Conservation (phyloP, 2,329 filamentous ascomycete genomes). For the Aspergillus ochraceoroseus region DNA sequence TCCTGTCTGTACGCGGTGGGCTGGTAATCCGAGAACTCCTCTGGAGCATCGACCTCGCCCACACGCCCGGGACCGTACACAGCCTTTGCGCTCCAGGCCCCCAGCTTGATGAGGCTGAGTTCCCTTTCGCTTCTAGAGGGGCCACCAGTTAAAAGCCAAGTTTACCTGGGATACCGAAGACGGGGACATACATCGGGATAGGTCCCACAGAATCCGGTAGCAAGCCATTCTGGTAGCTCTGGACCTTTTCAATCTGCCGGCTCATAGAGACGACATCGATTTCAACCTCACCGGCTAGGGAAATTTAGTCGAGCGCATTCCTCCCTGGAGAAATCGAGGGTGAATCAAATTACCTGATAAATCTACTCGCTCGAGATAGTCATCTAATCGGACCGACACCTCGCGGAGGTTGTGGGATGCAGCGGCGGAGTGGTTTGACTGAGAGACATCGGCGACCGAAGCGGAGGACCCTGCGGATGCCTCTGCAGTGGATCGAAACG, state of each 20-base stretch:
- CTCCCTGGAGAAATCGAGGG: no score
- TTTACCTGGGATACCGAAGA: no score
- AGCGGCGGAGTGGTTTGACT: conserved; percentile 8
- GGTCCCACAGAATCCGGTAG: conserved; percentile 4
- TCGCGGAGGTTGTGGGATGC: conserved; percentile 11
- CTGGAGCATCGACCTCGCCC: background rate
- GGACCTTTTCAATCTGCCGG: conserved; percentile 9
- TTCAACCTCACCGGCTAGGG: conserved; percentile 5
- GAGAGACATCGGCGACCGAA: conserved; percentile 7
- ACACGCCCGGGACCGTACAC: conserved; percentile 1
- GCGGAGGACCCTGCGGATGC: conserved; percentile 6
- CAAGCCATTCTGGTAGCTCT: conserved; percentile 5
- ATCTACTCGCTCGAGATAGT: conserved; percentile 6
- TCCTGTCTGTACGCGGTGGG: background rate
- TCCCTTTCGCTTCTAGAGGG: background rate
- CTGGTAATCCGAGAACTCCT: conserved; percentile 3
- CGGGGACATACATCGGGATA: background rate
- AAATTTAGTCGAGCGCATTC: background rate
- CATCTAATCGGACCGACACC: conserved; percentile 7
- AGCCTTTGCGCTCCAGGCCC: conserved; percentile 7
- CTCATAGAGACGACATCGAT: conserved; percentile 12
- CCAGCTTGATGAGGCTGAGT: background rate
- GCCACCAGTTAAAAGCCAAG: background rate
- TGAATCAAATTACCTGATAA: background rate
- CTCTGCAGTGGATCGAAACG: conserved; percentile 3